Conservation (phyloP, 2,329 filamentous ascomycete genomes). For the Aspergillus sp. region DNA sequence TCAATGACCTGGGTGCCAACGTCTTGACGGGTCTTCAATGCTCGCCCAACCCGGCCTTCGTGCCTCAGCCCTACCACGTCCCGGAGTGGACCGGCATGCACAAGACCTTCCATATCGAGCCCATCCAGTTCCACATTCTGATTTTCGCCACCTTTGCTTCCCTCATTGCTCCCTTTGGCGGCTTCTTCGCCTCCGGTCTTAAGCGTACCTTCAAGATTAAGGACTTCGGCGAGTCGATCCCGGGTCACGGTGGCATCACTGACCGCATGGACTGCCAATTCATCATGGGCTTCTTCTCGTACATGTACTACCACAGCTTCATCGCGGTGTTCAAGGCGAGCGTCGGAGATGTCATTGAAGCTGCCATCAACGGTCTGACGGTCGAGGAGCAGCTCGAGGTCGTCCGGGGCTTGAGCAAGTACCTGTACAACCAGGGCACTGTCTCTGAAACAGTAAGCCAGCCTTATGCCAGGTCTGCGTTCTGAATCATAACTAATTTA, state of each 20-base stretch:
- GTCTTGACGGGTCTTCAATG: constrained; percentile 88
- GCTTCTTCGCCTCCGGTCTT: constrained; percentile 95
- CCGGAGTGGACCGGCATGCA: constrained; percentile 71
- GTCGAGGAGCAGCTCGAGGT: constrained; percentile 87
- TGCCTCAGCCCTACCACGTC: constrained; percentile 72
- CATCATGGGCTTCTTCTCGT: constrained; percentile 98
- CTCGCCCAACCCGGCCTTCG: constrained; percentile 87
- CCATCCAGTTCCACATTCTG: constrained; percentile 92
- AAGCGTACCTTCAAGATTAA: constrained; percentile 99
- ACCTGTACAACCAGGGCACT: constrained; percentile 64
- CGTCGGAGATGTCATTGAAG: constrained; percentile 85
- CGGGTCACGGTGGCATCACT: constrained; percentile 95
- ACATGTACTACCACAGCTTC: constrained; percentile 98
- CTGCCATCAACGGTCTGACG: constrained; percentile 84
- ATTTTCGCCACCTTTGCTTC: constrained; percentile 92
- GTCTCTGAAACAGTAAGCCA: constrained; percentile 55
- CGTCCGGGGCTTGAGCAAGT: constrained; percentile 62
- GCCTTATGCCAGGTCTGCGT: neutral
- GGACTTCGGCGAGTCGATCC: constrained; percentile 98
- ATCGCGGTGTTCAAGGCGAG: constrained; percentile 85
- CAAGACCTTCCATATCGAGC: constrained; percentile 74
- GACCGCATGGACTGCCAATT: constrained; percentile 99
- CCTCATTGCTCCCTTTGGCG: constrained; percentile 93
- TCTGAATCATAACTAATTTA: neutral
- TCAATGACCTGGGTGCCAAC: constrained; percentile 93